Conservation (phyloP, 2,329 filamentous ascomycete species). For the Drechslerella dactyloides region DNA sequence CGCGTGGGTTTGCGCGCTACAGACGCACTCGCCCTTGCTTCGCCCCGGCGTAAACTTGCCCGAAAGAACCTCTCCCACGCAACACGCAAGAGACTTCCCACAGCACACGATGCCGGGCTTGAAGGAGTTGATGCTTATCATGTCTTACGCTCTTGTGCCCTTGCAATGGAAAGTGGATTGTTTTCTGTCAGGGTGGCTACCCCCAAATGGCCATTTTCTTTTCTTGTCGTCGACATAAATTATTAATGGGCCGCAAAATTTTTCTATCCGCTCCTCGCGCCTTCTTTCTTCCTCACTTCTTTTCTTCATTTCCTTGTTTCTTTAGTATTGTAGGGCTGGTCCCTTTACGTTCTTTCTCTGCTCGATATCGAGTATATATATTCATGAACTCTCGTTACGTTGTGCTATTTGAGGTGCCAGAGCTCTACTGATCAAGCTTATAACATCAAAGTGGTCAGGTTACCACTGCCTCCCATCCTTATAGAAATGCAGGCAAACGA, state of each 20-base stretch:
- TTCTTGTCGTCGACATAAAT: slow-evolving; percentile 15
- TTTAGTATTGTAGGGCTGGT: too few species aligned
- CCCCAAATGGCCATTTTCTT: slow-evolving; percentile 30
- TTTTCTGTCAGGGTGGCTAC: slow-evolving; percentile 2
- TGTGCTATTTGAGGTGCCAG: neutral
- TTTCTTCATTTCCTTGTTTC: slow-evolving; percentile 18
- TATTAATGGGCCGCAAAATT: slow-evolving; percentile 22
- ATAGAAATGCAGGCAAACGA: slow-evolving; percentile 38
- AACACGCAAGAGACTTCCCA: slow-evolving; percentile 17
- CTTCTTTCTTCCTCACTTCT: slow-evolving; percentile 43
- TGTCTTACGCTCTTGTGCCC: slow-evolving; percentile 25
- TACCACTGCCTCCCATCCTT: neutral
- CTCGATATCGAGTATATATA: neutral
- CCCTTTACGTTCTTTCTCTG: too few species aligned
- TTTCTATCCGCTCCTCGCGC: slow-evolving; percentile 16
- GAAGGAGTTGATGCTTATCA: slow-evolving; percentile 29
- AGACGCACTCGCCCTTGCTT: slow-evolving; percentile 21
- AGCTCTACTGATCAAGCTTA: neutral
- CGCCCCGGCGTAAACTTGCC: slow-evolving; percentile 24
- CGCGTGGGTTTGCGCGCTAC: slow-evolving; percentile 17
- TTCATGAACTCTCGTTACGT: neutral
- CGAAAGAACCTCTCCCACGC: slow-evolving; percentile 4
- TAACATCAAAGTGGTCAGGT: slow-evolving; percentile 17
- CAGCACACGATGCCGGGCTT: slow-evolving; percentile 10
- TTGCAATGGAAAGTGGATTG: slow-evolving; percentile 16